Conservation (phyloP, 2,329 filamentous ascomycete species). For the Capronia coronata region DNA sequence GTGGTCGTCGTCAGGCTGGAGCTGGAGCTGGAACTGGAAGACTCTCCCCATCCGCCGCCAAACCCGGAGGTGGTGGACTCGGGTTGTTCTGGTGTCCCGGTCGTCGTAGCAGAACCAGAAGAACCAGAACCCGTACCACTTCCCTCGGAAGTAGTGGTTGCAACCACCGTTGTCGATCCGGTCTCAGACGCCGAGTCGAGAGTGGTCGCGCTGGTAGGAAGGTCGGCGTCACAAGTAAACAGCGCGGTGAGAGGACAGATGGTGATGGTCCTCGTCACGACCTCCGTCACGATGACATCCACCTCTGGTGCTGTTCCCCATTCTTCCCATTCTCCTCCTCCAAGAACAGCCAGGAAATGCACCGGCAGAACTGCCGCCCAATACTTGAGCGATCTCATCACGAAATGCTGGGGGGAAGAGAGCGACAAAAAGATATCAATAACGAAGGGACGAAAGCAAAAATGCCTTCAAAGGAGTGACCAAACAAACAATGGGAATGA, state of each 20-base stretch:
- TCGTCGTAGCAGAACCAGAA: neutral
- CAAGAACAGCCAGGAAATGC: conserved; percentile 6
- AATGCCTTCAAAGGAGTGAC: conserved; percentile 21
- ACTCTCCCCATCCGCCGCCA: neutral
- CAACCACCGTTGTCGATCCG: too few species aligned
- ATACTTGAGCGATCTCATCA: conserved; percentile 25
- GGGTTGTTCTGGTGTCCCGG: neutral
- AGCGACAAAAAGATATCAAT: conserved; percentile 21
- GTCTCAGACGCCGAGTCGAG: too few species aligned
- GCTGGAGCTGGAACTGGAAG: too few species aligned
- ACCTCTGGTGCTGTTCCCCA: too few species aligned
- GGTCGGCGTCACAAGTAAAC: conserved; percentile 18
- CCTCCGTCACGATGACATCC: conserved; percentile 21
- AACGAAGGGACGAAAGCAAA: conserved; percentile 28
- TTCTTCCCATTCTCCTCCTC: too few species aligned
- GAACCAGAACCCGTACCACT: too few species aligned
- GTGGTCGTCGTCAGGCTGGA: neutral
- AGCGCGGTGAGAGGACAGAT: conserved; percentile 24
- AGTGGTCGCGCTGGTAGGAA: conserved; percentile 7
- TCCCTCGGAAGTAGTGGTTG: too few species aligned
- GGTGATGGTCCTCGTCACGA: conserved; percentile 20
- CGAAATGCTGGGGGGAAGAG: conserved; percentile 11
- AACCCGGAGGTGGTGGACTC: neutral
- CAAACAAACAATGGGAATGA: conserved; percentile 7
- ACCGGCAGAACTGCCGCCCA: conserved; percentile 21